Evolutionary conservation across 306 rosid species (phyloP).

Genomic region (Calophaca sinica): DNA sequence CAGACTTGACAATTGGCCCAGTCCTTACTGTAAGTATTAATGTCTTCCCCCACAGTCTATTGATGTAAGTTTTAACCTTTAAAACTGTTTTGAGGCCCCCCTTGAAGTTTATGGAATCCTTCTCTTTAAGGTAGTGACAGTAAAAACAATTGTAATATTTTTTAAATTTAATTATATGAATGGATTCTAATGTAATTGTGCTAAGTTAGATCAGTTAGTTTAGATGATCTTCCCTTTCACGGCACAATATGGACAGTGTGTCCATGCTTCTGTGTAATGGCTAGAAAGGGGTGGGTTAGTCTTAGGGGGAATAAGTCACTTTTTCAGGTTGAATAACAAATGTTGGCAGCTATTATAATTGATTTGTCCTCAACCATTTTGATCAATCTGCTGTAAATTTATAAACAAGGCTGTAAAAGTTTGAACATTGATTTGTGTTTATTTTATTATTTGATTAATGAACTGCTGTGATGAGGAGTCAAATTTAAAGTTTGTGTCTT

Average conservation of each 20-base stretch:
- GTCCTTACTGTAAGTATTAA: slow-evolving; percentile 77
- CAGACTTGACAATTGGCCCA: slow-evolving; percentile 89
- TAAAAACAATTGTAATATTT: no score
- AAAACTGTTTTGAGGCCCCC: background rate
- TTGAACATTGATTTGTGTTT: background rate
- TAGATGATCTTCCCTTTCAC: background rate
- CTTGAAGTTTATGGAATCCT: slow-evolving; percentile 13
- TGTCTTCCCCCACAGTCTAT: background rate
- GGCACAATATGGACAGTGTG: background rate
- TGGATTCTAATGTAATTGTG: background rate
- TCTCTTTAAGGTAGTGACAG: background rate
- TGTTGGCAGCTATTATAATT: background rate
- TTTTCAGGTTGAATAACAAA: slow-evolving; percentile 17
- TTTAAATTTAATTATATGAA: no score
- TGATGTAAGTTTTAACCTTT: background rate
- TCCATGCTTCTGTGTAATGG: slow-evolving; percentile 7
- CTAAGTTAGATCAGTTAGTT: slow-evolving; percentile 13
- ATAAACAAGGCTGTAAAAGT: background rate
- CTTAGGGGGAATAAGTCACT: background rate
- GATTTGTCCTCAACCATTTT: slow-evolving; percentile 12
- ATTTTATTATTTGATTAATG: no score
- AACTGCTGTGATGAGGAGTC: slow-evolving; percentile 6
- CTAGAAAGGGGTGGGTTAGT: background rate
- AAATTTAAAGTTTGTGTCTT: background rate
- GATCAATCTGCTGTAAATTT: background rate